Evolutionary conservation across 2,329 filamentous ascomycete genomes (phyloP), one percentile per base, ranked within the genome.

Genomic region (Dendryphion nanum): DNA sequence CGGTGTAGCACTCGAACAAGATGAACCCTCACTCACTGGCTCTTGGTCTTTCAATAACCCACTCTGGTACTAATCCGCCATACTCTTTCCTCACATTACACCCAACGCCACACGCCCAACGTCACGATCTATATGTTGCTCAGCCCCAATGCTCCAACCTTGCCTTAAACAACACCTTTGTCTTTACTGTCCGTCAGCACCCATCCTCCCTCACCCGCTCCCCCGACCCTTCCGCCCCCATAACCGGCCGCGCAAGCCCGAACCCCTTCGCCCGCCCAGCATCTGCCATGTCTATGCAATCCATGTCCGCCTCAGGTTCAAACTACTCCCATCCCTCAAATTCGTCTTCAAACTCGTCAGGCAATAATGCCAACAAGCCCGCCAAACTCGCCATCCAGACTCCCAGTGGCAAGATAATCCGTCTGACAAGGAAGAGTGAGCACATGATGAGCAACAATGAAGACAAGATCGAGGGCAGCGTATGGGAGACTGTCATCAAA

Each of bases 301-400:
- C 74, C 15, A 74, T 76, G 28, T 75, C 73, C 8, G 71, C 71
- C 3, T 70, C 69, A 3, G 74, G 73, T 15, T 77, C 74, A 10
- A 72, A 72, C 14, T 74, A 75, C 36, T 76, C 73, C 2, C 59
- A 75, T 57, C 56, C 81, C 4, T 79, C 85, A 61, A 77, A 76
- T 28, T 74, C 73, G 19, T 78, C 63, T 1, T 59, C 78, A 1
- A 78, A 76, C 48, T 76, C 75, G 13, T 74, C 75, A 17, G 78
- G 77, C 36, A 76, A 76, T 15, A 81, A 75, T 57, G 73, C 72
- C 17, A 70, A 66, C 20, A 98, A 98, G 66, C 91, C 93, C 2
- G 93, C 93, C 4, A 98, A 98, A 67, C 69, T 98, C 37, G 93
- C 93, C 0, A 91, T 98, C 39, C 93, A 98, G 68, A 89, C 86